Conservation (phyloP, 139 green algal genomes). For the Edaphochlamys debaryana region DNA sequence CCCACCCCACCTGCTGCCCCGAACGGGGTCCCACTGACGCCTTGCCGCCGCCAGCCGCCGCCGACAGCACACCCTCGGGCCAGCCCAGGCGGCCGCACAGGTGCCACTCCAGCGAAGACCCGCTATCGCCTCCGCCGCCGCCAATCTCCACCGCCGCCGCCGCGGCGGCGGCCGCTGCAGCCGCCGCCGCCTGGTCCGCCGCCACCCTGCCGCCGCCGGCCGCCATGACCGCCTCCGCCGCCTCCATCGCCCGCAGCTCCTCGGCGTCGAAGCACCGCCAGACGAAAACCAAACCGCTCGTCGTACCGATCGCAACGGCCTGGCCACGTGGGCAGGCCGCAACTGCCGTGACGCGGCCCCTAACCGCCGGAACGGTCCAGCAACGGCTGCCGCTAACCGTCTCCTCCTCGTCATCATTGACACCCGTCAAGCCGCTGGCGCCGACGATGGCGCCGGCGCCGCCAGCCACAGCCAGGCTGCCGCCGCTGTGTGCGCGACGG, state of each 20-base stretch:
- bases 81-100: conserved; percentile 33
- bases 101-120: conserved; percentile 6
- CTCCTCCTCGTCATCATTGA: no score
- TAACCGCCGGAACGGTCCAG: conserved; percentile 25
- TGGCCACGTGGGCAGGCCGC: conserved; percentile 19
- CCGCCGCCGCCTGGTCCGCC: not conserved
- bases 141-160: not conserved
- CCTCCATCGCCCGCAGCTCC: not conserved
- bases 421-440: no score
- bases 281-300: conserved; percentile 5
- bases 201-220: not conserved
- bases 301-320: conserved; percentile 13
- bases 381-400: not conserved
- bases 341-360: conserved; percentile 6
- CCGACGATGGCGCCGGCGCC: no score
- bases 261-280: conserved; percentile 11
- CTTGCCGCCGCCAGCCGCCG: no score
- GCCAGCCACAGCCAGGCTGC: no score
- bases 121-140: not conserved
- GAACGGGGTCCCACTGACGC: no score
- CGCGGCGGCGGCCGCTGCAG: not conserved
- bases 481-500: no score
- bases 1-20: no score
- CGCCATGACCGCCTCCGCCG: not conserved
- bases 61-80: not conserved